A percentile compares a stretch with the other conserved stretches of the same genome.
Conservation (phyloP, 2,329 filamentous ascomycete genomes). For the Reticulascus tulasneorum region DNA sequence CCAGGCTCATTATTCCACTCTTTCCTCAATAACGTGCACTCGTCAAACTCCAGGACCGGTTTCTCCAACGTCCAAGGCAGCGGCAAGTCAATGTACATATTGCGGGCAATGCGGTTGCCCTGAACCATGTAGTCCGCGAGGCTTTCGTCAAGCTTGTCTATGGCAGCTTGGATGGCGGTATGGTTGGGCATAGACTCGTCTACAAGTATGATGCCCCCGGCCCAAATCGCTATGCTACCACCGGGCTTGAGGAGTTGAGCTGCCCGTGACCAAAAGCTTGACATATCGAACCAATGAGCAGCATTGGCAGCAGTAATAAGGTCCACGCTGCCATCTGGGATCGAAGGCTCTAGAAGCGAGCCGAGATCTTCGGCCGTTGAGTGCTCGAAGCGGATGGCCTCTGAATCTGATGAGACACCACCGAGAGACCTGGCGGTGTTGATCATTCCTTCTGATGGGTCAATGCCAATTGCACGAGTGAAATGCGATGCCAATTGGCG, state of each 20-base stretch:
- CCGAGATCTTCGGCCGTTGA: slow-evolving; percentile 41
- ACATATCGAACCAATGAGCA: slow-evolving; percentile 57
- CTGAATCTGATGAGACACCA: slow-evolving; percentile 21
- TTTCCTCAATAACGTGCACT: slow-evolving; percentile 31
- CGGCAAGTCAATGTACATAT: slow-evolving; percentile 36
- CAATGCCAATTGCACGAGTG: slow-evolving; percentile 41
- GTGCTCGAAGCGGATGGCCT: slow-evolving; percentile 36
- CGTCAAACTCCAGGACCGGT: slow-evolving; percentile 32
- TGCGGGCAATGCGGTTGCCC: slow-evolving; percentile 37
- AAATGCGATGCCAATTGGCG: slow-evolving; percentile 44
- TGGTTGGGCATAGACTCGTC: slow-evolving; percentile 33
- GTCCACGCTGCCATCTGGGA: slow-evolving; percentile 37
- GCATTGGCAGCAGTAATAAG: slow-evolving; percentile 46
- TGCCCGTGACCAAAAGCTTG: slow-evolving; percentile 43
- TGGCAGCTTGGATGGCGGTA: slow-evolving; percentile 33
- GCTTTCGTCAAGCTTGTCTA: slow-evolving; percentile 31
- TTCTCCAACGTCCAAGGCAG: slow-evolving; percentile 46
- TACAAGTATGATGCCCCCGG: slow-evolving; percentile 22
- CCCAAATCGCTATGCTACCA: slow-evolving; percentile 53
- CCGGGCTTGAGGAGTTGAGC: slow-evolving; percentile 43
- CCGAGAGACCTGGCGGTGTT: slow-evolving; percentile 34
- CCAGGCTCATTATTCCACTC: slow-evolving; percentile 34
- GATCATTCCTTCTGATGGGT: slow-evolving; percentile 53
- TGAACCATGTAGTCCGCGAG: slow-evolving; percentile 33
- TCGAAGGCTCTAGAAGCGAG: slow-evolving; percentile 17